Percentiles rank a stretch among this genome's conserved stretches.
Conservation (phyloP, 805 yeast species). For the Schwanniomyces pseudopolymorphus region DNA sequence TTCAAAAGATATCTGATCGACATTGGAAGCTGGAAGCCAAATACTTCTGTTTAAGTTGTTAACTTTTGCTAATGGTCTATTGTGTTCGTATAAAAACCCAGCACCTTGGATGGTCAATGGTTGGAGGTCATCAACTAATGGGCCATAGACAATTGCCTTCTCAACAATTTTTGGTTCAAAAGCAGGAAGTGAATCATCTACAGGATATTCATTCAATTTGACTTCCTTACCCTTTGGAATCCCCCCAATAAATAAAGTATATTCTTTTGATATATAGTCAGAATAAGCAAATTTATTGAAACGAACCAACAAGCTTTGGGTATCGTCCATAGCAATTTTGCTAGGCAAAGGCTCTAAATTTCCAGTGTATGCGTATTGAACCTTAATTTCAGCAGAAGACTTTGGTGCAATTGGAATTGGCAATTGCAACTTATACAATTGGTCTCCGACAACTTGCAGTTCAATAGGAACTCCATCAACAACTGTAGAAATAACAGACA, state of each 20-base stretch:
- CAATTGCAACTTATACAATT: constrained; percentile 46
- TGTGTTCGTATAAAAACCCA: constrained; percentile 61
- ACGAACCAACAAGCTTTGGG: constrained; percentile 57
- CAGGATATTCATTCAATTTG: constrained; percentile 24
- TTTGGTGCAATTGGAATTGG: constrained; percentile 71
- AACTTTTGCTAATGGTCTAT: constrained; percentile 62
- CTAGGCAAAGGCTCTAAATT: constrained; percentile 63
- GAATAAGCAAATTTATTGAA: constrained; percentile 58
- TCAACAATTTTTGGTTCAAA: constrained; percentile 38
- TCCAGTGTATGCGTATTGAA: constrained; percentile 50
- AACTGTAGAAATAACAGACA: constrained; percentile 45
- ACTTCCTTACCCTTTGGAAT: constrained; percentile 47
- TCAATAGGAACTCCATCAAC: constrained; percentile 21
- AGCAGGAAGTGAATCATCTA: constrained; percentile 23
- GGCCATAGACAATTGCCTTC: constrained; percentile 53
- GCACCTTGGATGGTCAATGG: constrained; percentile 52
- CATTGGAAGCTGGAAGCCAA: constrained; percentile 89
- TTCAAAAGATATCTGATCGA: constrained; percentile 64
- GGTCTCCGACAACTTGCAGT: constrained; percentile 12
- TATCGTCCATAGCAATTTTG: constrained; percentile 54
- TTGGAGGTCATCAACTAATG: constrained; percentile 40
- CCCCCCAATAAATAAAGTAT: constrained; percentile 46
- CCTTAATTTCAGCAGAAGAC: constrained; percentile 46
- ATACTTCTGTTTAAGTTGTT: constrained; percentile 64
- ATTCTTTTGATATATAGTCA: constrained; percentile 57